Evolutionary conservation across 176 grass and related monocot genomes (phyloP).

Genomic region (Tuctoria greenei): DNA sequence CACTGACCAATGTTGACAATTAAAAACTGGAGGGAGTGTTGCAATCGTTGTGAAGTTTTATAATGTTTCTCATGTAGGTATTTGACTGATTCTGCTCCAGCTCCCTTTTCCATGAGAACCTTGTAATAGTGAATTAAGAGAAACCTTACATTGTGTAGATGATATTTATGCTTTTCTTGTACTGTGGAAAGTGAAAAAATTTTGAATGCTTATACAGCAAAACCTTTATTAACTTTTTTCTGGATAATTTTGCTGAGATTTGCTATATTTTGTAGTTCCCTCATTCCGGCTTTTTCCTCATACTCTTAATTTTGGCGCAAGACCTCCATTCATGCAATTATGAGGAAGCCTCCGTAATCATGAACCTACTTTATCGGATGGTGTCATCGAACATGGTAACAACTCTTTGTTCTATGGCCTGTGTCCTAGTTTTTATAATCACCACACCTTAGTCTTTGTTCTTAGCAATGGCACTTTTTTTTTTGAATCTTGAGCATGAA

Average conservation of each 20-base stretch:
- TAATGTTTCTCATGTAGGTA: not conserved
- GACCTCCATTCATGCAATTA: slow-evolving; percentile 68
- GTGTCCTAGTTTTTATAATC: not conserved
- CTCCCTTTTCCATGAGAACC: not conserved
- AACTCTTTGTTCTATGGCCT: not conserved
- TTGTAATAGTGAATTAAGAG: not conserved
- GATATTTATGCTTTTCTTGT: not conserved
- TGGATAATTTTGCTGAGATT: slow-evolving; percentile 32
- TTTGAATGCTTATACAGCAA: not conserved
- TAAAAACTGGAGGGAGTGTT: not conserved
- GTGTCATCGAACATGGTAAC: slow-evolving; percentile 75
- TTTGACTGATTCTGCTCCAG: not conserved
- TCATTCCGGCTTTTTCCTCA: slow-evolving; percentile 80
- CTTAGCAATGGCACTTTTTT: not conserved
- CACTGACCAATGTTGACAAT: no score
- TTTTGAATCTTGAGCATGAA: slow-evolving; percentile 25
- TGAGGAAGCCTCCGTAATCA: slow-evolving; percentile 55
- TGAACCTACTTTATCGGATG: slow-evolving; percentile 71
- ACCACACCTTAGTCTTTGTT: not conserved
- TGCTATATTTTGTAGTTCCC: slow-evolving; percentile 55
- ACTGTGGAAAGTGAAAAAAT: slow-evolving; percentile 11
- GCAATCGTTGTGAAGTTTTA: not conserved
- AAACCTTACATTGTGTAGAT: not conserved
- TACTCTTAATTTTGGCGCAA: slow-evolving; percentile 69
- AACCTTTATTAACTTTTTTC: slow-evolving; percentile 21